Conservation (phyloP, 208 protist genomes). For the Leishmania tarentolae region DNA sequence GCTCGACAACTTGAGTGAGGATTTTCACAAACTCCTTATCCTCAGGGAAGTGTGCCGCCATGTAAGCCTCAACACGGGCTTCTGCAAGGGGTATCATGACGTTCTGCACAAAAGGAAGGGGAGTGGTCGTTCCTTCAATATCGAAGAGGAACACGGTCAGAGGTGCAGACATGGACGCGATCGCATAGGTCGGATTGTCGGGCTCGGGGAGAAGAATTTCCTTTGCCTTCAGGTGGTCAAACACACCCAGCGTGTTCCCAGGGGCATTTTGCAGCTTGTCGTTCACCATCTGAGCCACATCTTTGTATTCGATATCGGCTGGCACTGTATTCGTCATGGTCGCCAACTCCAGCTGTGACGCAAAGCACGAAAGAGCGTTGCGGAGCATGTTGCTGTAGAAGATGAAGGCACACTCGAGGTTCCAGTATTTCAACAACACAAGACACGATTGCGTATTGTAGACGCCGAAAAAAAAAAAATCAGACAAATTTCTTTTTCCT, state of each 20-base stretch:
- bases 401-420: neutral
- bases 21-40: conserved; percentile 20
- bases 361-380: conserved; percentile 12
- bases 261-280: neutral
- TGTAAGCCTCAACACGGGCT: conserved; percentile 37
- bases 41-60: conserved; percentile 43
- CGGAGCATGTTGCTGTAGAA: conserved; percentile 4
- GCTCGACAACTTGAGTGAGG: conserved; percentile 17
- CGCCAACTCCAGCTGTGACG: conserved; percentile 33
- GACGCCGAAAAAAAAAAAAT: neutral
- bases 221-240: conserved; percentile 4
- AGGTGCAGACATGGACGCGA: neutral
- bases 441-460: neutral
- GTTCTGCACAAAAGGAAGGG: conserved; percentile 71
- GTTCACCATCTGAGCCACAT: neutral
- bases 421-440: neutral
- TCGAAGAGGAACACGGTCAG: conserved; percentile 60
- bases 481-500: too few relatives aligned
- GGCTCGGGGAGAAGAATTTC: neutral
- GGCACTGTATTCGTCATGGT: conserved; percentile 33
- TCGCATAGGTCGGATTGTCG: neutral
- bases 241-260: neutral
- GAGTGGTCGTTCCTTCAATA: conserved; percentile 88
- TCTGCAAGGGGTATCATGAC: conserved; percentile 57
- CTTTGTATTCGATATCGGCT: conserved; percentile 1